These are phyloP conservation scores for Gaeumannomyces tritici DNA, from an alignment of 2,329 filamentous ascomycete species.

Conservation along the genomic window DNA sequence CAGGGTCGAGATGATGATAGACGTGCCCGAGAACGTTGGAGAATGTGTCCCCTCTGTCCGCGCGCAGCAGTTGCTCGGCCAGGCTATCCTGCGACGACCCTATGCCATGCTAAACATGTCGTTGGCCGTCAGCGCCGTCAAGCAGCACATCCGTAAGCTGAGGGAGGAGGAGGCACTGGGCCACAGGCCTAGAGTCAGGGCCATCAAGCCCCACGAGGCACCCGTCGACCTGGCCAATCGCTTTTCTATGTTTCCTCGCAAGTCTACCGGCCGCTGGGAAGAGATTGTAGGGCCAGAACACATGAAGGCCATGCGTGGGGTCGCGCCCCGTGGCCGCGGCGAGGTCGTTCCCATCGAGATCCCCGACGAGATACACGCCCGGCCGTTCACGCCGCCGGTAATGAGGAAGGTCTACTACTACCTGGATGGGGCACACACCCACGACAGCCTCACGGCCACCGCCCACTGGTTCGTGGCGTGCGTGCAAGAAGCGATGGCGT, in stretches of 20 bases:
- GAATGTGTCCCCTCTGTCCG: constrained; percentile 8
- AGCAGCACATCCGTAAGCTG: constrained; percentile 10
- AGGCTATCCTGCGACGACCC: constrained; percentile 23
- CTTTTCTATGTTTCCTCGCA: not conserved
- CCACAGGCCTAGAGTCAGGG: not conserved
- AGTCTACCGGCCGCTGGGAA: not conserved
- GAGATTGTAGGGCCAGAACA: not conserved
- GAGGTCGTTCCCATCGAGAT: constrained; percentile 40
- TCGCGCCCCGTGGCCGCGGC: constrained; percentile 74
- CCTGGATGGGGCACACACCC: constrained; percentile 87
- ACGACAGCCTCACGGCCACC: constrained; percentile 77
- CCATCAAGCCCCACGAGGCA: not conserved
- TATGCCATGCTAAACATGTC: constrained; percentile 51
- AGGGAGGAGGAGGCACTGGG: not conserved
- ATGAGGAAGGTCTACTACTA: constrained; percentile 26
- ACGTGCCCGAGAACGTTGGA: constrained; percentile 36
- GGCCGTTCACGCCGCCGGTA: not conserved
- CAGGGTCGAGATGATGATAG: constrained; percentile 29
- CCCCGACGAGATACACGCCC: not conserved
- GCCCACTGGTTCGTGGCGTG: constrained; percentile 68
- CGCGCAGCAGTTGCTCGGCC: constrained; percentile 36
- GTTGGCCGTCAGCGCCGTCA: constrained; percentile 12
- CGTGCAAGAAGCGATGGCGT: constrained; percentile 13
- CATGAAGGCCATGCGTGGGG: constrained; percentile 60
- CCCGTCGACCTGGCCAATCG: not conserved